Base-by-base conservation (phyloP, 1,284 basidiomycete genomes). In the Heterobasidion parviporum region DNA sequence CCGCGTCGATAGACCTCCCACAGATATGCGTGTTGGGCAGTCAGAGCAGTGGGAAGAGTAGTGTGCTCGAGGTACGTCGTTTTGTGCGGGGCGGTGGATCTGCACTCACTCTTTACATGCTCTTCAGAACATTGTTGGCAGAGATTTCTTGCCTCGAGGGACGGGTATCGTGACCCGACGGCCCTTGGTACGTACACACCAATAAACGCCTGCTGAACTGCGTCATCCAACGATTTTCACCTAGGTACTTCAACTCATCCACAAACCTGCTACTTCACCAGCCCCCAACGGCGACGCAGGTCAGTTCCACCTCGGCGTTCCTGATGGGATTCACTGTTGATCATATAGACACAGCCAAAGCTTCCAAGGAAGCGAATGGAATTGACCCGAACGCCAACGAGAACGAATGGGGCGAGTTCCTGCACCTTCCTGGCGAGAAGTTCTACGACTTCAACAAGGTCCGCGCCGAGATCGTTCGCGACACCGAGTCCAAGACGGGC, bases 391-490 rank as follows among this genome's bases (percentile, higher is more conserved):
- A 80, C 52, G 90, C 87, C 68, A 97, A 94, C 70, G 77, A 85
- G 58, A 85, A 97, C 65, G 96, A 98, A 73, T 99, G 96, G 96
- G 96, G 95, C 67, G 96, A 99, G 74, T 99, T 99, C 78, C 76
- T 98, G 48, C 94, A 97, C 70, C 80, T 97, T 50, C 94, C 96
- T 0, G 90, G 91, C 56, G 92, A 98, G 74, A 98, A 98, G 74
- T 97, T 98, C 76, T 89, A 88, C 70, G 96, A 99, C 75, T 99
- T 99, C 74, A 79, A 85, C 75, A 96, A 97, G 79, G 97, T 98
- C 68, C 81, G 95, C 60, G 92, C 91, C 50, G 96, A 99, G 74
- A 99, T 99, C 65, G 83, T 98, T 36, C 85, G 88, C 59, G 96
- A 99, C 69, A 99, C 96, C 1, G 96, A 98, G 68, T 89, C 92